Evolutionary conservation across 208 protist species (phyloP).

Genomic region (Trypanosoma melophagium): DNA sequence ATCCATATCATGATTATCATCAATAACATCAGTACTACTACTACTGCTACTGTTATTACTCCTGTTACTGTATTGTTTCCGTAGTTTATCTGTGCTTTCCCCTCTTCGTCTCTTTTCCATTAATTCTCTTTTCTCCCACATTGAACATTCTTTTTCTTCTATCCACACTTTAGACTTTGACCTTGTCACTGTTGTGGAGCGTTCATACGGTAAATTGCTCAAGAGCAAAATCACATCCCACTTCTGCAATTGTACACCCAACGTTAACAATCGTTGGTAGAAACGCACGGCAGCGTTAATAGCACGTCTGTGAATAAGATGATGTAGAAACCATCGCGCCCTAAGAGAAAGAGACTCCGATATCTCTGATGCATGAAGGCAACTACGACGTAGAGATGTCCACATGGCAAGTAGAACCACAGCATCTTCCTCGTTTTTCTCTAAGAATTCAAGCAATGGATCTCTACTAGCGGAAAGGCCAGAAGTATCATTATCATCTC

Average conservation of each 20-base stretch:
- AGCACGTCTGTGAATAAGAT: constrained; percentile 61
- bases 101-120: neutral
- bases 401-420: constrained; percentile 79
- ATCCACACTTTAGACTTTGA: constrained; percentile 19
- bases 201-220: constrained; percentile 77
- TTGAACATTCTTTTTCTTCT: neutral
- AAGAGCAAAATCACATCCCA: constrained; percentile 72
- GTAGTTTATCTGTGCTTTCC: neutral
- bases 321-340: constrained; percentile 71
- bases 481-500: neutral
- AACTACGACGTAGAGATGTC: constrained; percentile 75
- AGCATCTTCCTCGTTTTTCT: constrained; percentile 68
- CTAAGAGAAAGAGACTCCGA: constrained; percentile 64
- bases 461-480: constrained; percentile 16
- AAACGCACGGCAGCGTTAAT: constrained; percentile 59
- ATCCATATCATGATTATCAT: too few relatives aligned
- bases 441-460: constrained; percentile 64
- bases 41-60: too few relatives aligned
- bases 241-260: constrained; percentile 71
- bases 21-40: too few relatives aligned
- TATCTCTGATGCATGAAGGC: constrained; percentile 70
- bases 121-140: constrained; percentile 28
- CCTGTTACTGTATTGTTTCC: too few relatives aligned
- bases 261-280: constrained; percentile 64
- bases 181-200: constrained; percentile 17